Evolutionary conservation across 2,329 filamentous ascomycete species (phyloP).

Genomic region (Fusarium sp.): DNA sequence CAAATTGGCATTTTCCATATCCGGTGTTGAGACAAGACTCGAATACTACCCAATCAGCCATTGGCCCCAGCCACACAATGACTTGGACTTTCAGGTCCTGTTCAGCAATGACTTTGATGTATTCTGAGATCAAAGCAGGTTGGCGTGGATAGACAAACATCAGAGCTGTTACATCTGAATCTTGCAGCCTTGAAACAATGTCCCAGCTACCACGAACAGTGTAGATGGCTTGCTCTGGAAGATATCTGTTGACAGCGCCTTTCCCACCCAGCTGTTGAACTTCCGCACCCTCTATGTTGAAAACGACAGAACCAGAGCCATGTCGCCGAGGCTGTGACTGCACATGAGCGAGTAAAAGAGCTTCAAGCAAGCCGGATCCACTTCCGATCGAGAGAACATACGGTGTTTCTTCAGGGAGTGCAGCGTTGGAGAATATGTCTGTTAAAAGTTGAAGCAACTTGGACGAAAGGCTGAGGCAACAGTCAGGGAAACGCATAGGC

Average conservation of each 20-base stretch:
- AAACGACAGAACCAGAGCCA: background rate
- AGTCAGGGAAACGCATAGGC: slow-evolving; percentile 47
- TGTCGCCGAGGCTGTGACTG: slow-evolving; percentile 1
- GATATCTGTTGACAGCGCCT: slow-evolving; percentile 44
- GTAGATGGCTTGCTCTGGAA: slow-evolving; percentile 45
- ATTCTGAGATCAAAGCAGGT: slow-evolving; percentile 46
- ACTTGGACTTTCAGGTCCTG: slow-evolving; percentile 12
- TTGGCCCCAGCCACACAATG: slow-evolving; percentile 47
- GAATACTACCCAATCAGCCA: slow-evolving; percentile 47
- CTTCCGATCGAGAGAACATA: slow-evolving; percentile 51
- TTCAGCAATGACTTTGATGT: slow-evolving; percentile 36
- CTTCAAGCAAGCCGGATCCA: slow-evolving; percentile 50
- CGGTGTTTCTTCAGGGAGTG: slow-evolving; percentile 2
- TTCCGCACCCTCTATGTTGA: slow-evolving; percentile 48
- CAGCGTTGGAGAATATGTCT: slow-evolving; percentile 7
- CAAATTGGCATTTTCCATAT: slow-evolving; percentile 11
- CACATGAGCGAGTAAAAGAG: slow-evolving; percentile 38
- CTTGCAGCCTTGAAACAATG: slow-evolving; percentile 44
- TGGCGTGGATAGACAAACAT: slow-evolving; percentile 55
- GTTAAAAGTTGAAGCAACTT: slow-evolving; percentile 42
- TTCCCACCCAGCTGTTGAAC: slow-evolving; percentile 39
- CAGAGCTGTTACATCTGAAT: slow-evolving; percentile 41
- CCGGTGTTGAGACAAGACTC: slow-evolving; percentile 32
- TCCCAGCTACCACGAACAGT: slow-evolving; percentile 53
- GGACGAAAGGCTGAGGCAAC: slow-evolving; percentile 49